Base-by-base conservation (phyloP, 192 early-diverging fungal species). In the Entomortierella beljakovae region DNA sequence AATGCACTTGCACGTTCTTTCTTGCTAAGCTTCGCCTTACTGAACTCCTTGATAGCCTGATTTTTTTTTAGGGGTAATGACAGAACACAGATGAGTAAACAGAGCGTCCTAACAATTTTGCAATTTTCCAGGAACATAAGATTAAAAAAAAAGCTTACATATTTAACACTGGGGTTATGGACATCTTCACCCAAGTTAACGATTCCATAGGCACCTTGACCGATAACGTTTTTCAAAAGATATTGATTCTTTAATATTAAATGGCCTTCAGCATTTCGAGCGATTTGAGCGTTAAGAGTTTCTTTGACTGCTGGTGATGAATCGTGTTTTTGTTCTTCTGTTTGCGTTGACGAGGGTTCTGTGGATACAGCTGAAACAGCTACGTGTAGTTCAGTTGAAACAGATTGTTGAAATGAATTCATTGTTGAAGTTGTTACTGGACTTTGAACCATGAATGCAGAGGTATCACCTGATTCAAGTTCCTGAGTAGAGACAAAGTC, bases 11-110 rank as follows among this genome's bases (percentile, higher is more conserved):
- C 81, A 67, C 87, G 85, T 52, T 87, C 86, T 40, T 88, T 87
- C 57, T 92, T 90, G 31, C 94, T 88, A 46, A 99, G 81, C 60
- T 93, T 90, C 9, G 92, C 84, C 74, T 97, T 98, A 80, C 89
- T 90, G 58, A 96, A 97, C 81, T 96, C 98, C 80, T 99, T 99
- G 64, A 98, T 90, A n/a, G 98, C 98, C 83, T 95, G 70, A 23
- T n/a, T 7, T n/a, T n/a, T n/a, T n/a, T n/a, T n/a, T n/a, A n/a
- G n/a, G n/a, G 28, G 10, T 8, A 6, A 6, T 7, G 22, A 29
- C 5, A 50, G 28, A 33, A 15, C 16, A 18, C 20, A 23, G 5
- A 33, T 35, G 38, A 32, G 20, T 54, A 43, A 26, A 33, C 29
- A 65, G 50, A 11, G 23, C 10, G 33, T 40, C 5, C 3, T 48